phyloP scores from a whole-genome alignment of 345 rosid species.

The Reutealis trisperma region DNA sequence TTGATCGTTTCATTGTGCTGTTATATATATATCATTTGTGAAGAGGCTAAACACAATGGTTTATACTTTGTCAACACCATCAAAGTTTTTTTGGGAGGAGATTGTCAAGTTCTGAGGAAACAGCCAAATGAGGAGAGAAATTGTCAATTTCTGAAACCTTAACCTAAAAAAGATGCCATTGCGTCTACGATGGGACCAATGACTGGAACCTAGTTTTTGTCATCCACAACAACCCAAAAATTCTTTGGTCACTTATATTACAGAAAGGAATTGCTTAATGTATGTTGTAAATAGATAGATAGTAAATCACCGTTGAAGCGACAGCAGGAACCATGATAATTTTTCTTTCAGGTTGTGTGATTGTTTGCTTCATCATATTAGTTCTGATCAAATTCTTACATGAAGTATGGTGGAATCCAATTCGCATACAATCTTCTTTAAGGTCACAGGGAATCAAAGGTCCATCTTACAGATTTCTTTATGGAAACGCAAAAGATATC shows the following conservation, averaged over 20 bases:
- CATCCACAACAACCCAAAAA: not conserved
- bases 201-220: not conserved
- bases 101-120: too few relatives aligned
- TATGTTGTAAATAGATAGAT: not conserved
- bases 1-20: not conserved
- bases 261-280: not conserved
- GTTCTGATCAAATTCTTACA: conserved; percentile 14
- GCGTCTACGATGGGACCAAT: not conserved
- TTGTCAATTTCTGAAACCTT: not conserved
- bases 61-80: not conserved
- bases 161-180: not conserved
- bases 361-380: conserved; percentile 4
- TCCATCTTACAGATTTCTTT: conserved; percentile 38
- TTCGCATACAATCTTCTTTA: conserved; percentile 14
- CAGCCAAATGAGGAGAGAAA: not conserved
- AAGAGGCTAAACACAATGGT: not conserved
- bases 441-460: conserved; percentile 32
- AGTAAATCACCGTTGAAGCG: not conserved
- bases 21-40: not conserved
- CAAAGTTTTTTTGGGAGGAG: not conserved
- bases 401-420: conserved; percentile 31
- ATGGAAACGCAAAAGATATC: conserved; percentile 39
- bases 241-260: not conserved
- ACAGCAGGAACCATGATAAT: not conserved
- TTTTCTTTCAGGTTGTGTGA: conserved; percentile 1